These are phyloP conservation scores for Isabelozyma heimii DNA, from an alignment of 805 yeast species.

Conservation along the genomic window DNA sequence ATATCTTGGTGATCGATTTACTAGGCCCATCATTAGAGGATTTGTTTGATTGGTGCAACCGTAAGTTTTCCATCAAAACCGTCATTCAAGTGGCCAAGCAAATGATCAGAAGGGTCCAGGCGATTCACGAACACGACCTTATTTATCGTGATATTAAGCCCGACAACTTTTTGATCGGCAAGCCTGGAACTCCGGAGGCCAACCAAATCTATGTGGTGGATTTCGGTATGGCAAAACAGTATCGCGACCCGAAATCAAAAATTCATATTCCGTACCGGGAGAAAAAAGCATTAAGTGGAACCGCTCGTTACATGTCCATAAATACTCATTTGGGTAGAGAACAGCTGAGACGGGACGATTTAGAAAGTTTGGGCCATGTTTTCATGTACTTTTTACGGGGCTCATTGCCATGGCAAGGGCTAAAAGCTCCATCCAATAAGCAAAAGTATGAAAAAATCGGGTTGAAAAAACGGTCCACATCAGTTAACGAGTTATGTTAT, in stretches of 20 bases:
- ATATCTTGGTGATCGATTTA: conserved; percentile 88
- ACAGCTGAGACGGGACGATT: conserved; percentile 93
- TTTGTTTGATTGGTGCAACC: conserved; percentile 96
- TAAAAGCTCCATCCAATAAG: conserved; percentile 96
- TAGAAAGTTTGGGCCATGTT: conserved; percentile 95
- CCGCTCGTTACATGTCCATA: conserved; percentile 98
- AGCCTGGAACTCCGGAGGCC: conserved; percentile 80
- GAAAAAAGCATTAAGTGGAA: conserved; percentile 92
- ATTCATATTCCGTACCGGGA: conserved; percentile 96
- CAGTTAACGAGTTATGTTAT: conserved; percentile 78
- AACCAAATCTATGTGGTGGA: conserved; percentile 88
- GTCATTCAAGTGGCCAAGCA: conserved; percentile 93
- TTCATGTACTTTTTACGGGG: conserved; percentile 94
- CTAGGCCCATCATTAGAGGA: conserved; percentile 96
- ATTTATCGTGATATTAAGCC: conserved; percentile 98
- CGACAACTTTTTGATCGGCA: conserved; percentile 91
- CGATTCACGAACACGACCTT: conserved; percentile 83
- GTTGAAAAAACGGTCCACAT: conserved; percentile 88
- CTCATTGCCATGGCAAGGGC: conserved; percentile 97
- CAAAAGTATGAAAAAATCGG: conserved; percentile 98
- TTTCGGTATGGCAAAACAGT: conserved; percentile 98
- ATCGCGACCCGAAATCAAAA: conserved; percentile 93
- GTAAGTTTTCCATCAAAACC: conserved; percentile 82
- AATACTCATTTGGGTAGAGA: conserved; percentile 97
- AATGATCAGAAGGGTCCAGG: conserved; percentile 84